A percentile compares a stretch with the other conserved stretches of the same genome.
Evolutionary conservation across 768 basidiomycete genomes (phyloP).

Genomic region (Cantharellus anzutake): DNA sequence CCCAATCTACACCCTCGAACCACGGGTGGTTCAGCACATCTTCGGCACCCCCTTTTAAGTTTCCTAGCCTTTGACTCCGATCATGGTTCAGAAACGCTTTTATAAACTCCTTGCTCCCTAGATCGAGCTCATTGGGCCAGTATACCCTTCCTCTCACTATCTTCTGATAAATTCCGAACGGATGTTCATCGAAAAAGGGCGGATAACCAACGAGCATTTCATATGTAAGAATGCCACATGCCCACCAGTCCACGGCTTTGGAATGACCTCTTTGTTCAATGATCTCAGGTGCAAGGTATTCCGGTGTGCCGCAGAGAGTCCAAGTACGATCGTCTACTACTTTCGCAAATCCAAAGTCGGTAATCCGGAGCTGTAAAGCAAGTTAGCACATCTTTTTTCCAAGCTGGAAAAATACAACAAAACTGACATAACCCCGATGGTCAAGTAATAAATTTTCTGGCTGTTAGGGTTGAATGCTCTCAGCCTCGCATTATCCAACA

Average conservation of each 20-base stretch:
- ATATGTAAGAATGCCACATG: conserved; percentile 88
- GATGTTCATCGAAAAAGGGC: conserved; percentile 96
- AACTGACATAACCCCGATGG: conserved; percentile 49
- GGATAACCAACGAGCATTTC: conserved; percentile 99
- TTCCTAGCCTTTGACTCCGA: conserved; percentile 77
- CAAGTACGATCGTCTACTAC: conserved; percentile 94
- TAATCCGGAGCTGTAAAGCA: conserved; percentile 41
- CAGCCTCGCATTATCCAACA: too few species aligned
- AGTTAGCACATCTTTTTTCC: too few species aligned
- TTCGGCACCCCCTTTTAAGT: conserved; percentile 78
- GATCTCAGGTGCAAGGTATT: conserved; percentile 96
- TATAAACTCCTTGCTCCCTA: conserved; percentile 75
- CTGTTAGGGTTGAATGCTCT: background rate
- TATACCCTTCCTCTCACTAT: conserved; percentile 75
- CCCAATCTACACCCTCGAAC: conserved; percentile 94
- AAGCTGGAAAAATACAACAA: too few species aligned
- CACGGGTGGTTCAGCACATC: conserved; percentile 85
- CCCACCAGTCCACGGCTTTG: conserved; percentile 99
- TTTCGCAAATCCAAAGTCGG: conserved; percentile 97
- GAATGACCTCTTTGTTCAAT: conserved; percentile 96
- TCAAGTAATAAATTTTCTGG: conserved; percentile 97
- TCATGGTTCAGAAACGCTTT: conserved; percentile 80
- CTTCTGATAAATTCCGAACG: conserved; percentile 96
- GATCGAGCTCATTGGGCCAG: conserved; percentile 84
- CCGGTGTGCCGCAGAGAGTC: conserved; percentile 91